Percentiles rank a stretch among this genome's conserved stretches.
Conservation (phyloP, 371 early-diverging fungal genomes). For the Lichtheimia ornata region DNA sequence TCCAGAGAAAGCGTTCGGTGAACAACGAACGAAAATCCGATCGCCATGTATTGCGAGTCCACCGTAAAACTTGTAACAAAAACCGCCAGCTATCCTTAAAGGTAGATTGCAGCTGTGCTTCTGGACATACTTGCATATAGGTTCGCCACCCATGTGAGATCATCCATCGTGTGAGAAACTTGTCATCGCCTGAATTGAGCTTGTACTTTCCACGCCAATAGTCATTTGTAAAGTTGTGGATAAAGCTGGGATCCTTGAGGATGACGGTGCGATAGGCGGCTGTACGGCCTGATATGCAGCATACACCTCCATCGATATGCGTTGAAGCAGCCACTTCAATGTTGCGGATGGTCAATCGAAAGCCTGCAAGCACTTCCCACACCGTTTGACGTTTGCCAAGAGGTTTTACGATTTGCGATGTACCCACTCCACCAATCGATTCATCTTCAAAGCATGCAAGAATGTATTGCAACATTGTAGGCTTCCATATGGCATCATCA, state of each 20-base stretch:
- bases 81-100: slow-evolving; percentile 84
- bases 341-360: slow-evolving; percentile 72
- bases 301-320: slow-evolving; percentile 78
- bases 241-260: slow-evolving; percentile 73
- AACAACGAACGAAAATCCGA: slow-evolving; percentile 70
- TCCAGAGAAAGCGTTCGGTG: slow-evolving; percentile 66
- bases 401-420: slow-evolving; percentile 62
- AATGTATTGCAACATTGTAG: slow-evolving; percentile 63
- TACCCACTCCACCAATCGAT: slow-evolving; percentile 76
- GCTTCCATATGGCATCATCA: slow-evolving; percentile 75
- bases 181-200: slow-evolving; percentile 78
- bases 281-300: slow-evolving; percentile 79
- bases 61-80: slow-evolving; percentile 68
- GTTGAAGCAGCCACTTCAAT: slow-evolving; percentile 78
- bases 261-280: slow-evolving; percentile 76
- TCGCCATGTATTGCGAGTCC: slow-evolving; percentile 82
- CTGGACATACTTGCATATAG: slow-evolving; percentile 72
- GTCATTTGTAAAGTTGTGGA: slow-evolving; percentile 70
- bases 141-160: slow-evolving; percentile 73
- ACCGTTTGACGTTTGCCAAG: slow-evolving; percentile 63
- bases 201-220: slow-evolving; percentile 73
- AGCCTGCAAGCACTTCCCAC: slow-evolving; percentile 77
- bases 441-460: slow-evolving; percentile 77
- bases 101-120: slow-evolving; percentile 71
- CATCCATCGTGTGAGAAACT: slow-evolving; percentile 80